A percentile compares a stretch with the other conserved stretches of the same genome.
Evolutionary conservation across 257 asterid genomes (phyloP).

Genomic region (Solanum appendiculatum): DNA sequence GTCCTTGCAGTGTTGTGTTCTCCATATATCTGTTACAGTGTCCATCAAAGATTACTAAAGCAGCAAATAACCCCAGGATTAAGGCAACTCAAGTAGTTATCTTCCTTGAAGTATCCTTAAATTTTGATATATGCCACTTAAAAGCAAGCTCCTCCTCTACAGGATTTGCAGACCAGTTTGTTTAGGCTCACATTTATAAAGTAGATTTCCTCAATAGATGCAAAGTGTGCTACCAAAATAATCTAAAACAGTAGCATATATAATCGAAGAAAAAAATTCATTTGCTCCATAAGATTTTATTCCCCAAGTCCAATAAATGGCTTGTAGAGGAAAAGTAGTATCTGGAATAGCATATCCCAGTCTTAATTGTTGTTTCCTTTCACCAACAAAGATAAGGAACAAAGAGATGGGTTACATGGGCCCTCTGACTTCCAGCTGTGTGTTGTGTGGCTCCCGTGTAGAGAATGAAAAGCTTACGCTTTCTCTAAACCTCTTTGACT

Average conservation of each 20-base stretch:
- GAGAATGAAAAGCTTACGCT: background rate
- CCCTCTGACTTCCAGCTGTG: background rate
- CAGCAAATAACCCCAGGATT: background rate
- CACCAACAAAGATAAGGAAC: background rate
- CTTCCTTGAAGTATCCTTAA: background rate
- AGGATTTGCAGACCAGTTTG: background rate
- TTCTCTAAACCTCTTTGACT: conserved; percentile 1
- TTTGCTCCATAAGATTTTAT: background rate
- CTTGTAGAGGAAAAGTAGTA: background rate
- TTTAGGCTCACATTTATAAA: background rate
- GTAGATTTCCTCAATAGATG: background rate
- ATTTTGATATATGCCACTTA: background rate
- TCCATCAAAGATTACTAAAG: conserved; percentile 1
- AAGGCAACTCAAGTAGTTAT: background rate
- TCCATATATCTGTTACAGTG: conserved; percentile 52
- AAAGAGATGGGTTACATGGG: background rate
- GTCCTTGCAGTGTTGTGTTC: conserved; percentile 45
- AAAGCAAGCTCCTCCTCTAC: background rate
- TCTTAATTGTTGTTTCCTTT: background rate
- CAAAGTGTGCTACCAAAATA: background rate
- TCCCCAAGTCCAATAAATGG: background rate
- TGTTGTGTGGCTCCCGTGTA: background rate
- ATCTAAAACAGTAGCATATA: background rate
- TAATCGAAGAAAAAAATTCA: background rate
- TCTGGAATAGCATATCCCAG: background rate